Evolutionary conservation across 352 stramenopile species (phyloP).

Genomic region (Chrysophaeum taylorii): DNA sequence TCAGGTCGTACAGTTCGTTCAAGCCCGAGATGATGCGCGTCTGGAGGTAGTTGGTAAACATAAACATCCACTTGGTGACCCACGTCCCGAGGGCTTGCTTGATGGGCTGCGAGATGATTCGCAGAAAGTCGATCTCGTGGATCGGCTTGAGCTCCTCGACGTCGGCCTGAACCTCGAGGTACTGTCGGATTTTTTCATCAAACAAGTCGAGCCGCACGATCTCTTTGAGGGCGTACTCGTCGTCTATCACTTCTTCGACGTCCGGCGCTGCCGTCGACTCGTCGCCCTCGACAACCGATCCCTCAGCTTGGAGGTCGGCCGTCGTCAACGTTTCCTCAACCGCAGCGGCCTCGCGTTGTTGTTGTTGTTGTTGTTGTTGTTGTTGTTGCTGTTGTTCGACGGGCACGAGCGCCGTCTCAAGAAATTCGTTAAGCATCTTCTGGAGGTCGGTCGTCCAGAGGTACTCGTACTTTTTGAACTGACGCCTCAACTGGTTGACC

Average conservation of each 20-base stretch:
- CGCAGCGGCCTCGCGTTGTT: not conserved
- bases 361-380: not conserved
- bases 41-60: slow-evolving; percentile 81
- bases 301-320: not conserved
- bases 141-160: slow-evolving; percentile 69
- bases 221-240: not conserved
- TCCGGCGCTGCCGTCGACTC: not conserved
- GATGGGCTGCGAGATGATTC: slow-evolving; percentile 79
- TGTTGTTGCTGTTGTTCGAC: slow-evolving; percentile 1
- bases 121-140: slow-evolving; percentile 75
- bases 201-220: slow-evolving; percentile 56
- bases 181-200: slow-evolving; percentile 75
- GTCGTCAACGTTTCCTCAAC: not conserved
- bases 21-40: slow-evolving; percentile 68
- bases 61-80: slow-evolving; percentile 86
- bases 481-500: slow-evolving; percentile 46
- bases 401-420: slow-evolving; percentile 51
- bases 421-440: slow-evolving; percentile 69
- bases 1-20: slow-evolving; percentile 68
- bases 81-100: slow-evolving; percentile 82
- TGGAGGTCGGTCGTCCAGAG: slow-evolving; percentile 75
- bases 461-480: slow-evolving; percentile 77
- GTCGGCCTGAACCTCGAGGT: slow-evolving; percentile 67
- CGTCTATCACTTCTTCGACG: not conserved
- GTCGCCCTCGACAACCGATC: slow-evolving; percentile 22